Base-by-base conservation (phyloP, 495 filamentous ascomycete genomes). In the Annulohypoxylon moriforme region DNA sequence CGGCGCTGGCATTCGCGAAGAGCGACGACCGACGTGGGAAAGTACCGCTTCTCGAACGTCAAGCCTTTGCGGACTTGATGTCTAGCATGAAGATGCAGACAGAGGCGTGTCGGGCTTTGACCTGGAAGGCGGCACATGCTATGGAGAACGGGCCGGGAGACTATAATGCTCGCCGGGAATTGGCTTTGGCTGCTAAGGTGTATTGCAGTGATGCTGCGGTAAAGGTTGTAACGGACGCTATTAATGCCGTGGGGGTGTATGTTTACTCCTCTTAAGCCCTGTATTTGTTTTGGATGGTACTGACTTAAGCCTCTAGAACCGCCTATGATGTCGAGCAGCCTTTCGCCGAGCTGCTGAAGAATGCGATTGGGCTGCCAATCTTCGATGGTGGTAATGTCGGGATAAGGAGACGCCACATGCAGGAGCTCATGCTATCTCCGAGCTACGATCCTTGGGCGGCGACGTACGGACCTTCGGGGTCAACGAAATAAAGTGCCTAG, bases 371-470 rank as follows among this genome's bases (percentile, higher is more conserved):
- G 24, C 60, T 89, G 60, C 85, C 86, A 0, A 82, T 87, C 16
- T 86, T 87, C 59, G 85, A 86, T 66, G 85, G 86, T 2, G 86
- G 87, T 2, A 89, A 89, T 75, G 81, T 88, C 14, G 86, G 86
- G 0, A 80, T 88, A 9, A 71, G 86, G 55, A 79, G 86, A 47
- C 76, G 86, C 16, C 82, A 86, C 61, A 62, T 88, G 60, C 81
- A 88, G 62, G 77, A 80, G 34, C 69, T 88, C 9, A 82, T 89
- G 73, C 67, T 81, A 40, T 73, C 71, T 11, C 76, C 82, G 5
- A 81, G 75, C 20, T 88, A 88, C 74, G 78, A 85, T 65, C 77
- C 85, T 0, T 81, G 79, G 79, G 75, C 77, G 9, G 67, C 77
- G 1, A 81, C 77, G 0, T 79, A 68, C 60, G 77, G 77, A 0